A percentile compares a stretch with the other conserved stretches of the same genome.
Conservation (phyloP, 2,329 filamentous ascomycete species). For the Claviceps sp. region DNA sequence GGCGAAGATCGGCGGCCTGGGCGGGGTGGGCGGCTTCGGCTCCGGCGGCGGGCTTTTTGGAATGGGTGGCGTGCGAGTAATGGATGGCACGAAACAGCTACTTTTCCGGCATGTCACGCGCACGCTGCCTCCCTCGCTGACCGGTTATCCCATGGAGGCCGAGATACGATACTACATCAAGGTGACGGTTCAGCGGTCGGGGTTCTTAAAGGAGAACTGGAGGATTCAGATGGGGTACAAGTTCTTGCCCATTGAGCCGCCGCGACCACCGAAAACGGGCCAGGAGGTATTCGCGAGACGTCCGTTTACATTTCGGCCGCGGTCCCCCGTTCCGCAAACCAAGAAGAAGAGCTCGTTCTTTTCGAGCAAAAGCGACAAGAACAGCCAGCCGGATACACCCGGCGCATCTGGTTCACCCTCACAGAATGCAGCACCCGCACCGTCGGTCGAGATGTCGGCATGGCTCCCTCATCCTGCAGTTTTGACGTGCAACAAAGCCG, state of each 20-base stretch:
- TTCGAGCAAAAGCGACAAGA: slow-evolving; percentile 20
- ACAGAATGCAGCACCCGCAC: slow-evolving; percentile 21
- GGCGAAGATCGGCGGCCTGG: slow-evolving; percentile 39
- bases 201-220: slow-evolving; percentile 83
- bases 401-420: slow-evolving; percentile 17
- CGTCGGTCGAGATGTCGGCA: slow-evolving; percentile 64
- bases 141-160: slow-evolving; percentile 73
- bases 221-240: slow-evolving; percentile 57
- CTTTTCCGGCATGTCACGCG: slow-evolving; percentile 62
- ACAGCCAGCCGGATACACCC: slow-evolving; percentile 8
- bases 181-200: slow-evolving; percentile 80
- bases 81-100: slow-evolving; percentile 50
- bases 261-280: slow-evolving; percentile 49
- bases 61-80: slow-evolving; percentile 40
- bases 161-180: slow-evolving; percentile 94
- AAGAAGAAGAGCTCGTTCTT: slow-evolving; percentile 48
- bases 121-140: slow-evolving; percentile 78
- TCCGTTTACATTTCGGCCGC: slow-evolving; percentile 42
- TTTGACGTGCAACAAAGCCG: slow-evolving; percentile 73
- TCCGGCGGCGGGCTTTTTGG: slow-evolving; percentile 32
- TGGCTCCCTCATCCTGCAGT: slow-evolving; percentile 78
- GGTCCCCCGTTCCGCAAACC: slow-evolving; percentile 15
- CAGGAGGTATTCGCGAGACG: slow-evolving; percentile 79
- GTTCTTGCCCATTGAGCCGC: slow-evolving; percentile 86
- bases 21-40: slow-evolving; percentile 38